Percentiles rank a stretch among this genome's conserved stretches.
Conservation (phyloP, 1,139 yeast species). For the Geotrichum histeridarum region DNA sequence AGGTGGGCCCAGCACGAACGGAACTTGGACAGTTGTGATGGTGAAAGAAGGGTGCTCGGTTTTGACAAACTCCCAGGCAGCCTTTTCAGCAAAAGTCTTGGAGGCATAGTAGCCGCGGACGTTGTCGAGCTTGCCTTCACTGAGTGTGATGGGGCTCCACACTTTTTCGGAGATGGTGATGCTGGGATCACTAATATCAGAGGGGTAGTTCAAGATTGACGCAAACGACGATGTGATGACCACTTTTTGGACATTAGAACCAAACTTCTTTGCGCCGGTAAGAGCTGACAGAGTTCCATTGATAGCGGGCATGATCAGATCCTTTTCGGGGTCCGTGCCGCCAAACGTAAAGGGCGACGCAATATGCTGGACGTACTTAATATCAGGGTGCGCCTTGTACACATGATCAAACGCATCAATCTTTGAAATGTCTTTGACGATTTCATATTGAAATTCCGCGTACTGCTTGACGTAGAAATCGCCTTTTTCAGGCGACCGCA, state of each 20-base stretch:
- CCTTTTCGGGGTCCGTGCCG: slow-evolving; percentile 22
- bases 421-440: slow-evolving; percentile 42
- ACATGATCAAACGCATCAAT: slow-evolving; percentile 40
- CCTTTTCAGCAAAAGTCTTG: slow-evolving; percentile 40
- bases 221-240: slow-evolving; percentile 15
- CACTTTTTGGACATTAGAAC: slow-evolving; percentile 6
- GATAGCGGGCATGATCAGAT: slow-evolving; percentile 10
- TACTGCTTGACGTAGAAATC: slow-evolving; percentile 38
- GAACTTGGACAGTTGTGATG: slow-evolving; percentile 44
- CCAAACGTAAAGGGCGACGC: slow-evolving; percentile 42
- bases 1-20: slow-evolving; percentile 47
- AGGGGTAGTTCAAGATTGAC: slow-evolving; percentile 39
- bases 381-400: slow-evolving; percentile 37
- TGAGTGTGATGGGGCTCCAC: slow-evolving; percentile 44
- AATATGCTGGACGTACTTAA: slow-evolving; percentile 41
- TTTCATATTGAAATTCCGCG: slow-evolving; percentile 33
- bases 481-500: slow-evolving; percentile 49
- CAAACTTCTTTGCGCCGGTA: slow-evolving; percentile 20
- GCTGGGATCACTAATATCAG: slow-evolving; percentile 23
- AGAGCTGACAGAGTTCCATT: slow-evolving; percentile 11
- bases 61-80: slow-evolving; percentile 44
- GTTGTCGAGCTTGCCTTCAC: slow-evolving; percentile 27
- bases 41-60: slow-evolving; percentile 37
- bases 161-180: slow-evolving; percentile 33
- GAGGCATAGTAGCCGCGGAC: slow-evolving; percentile 35